Conservation (phyloP, 2,329 filamentous ascomycete species). For the Coniochaeta hoffmannii region DNA sequence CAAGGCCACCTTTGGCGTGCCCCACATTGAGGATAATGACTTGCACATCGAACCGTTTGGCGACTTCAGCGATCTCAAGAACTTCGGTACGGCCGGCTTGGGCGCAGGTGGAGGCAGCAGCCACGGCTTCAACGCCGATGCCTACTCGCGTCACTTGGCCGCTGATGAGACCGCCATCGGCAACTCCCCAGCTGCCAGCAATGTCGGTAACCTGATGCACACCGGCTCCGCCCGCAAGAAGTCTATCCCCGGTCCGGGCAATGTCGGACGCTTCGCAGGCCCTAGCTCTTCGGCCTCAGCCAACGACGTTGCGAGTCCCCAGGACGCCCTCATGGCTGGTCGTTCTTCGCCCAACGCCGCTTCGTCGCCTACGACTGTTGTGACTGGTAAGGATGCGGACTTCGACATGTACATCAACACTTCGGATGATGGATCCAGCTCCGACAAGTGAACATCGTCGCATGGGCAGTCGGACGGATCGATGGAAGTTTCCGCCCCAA, state of each 20-base stretch:
- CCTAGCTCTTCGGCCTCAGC: not conserved
- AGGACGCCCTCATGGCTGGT: not conserved
- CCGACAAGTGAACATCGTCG: no score
- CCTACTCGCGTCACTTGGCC: not conserved
- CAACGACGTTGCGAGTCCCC: not conserved
- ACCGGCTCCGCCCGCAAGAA: not conserved
- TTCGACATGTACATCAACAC: not conserved
- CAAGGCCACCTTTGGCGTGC: not conserved
- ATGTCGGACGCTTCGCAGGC: not conserved
- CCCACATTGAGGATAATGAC: not conserved
- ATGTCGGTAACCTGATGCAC: not conserved
- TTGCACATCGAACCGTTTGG: not conserved
- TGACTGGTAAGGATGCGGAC: not conserved
- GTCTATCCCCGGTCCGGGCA: not conserved
- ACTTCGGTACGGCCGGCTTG: not conserved
- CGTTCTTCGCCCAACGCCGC: not conserved
- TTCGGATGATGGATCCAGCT: no score
- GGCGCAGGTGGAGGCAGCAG: not conserved
- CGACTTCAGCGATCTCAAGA: not conserved
- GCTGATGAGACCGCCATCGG: not conserved
- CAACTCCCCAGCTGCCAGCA: not conserved
- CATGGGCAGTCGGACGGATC: no score
- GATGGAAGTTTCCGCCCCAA: no score
- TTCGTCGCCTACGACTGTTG: not conserved
- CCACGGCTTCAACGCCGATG: not conserved